Base-by-base conservation (phyloP, 352 stramenopile genomes). In the Elongisporangium senticosum region DNA sequence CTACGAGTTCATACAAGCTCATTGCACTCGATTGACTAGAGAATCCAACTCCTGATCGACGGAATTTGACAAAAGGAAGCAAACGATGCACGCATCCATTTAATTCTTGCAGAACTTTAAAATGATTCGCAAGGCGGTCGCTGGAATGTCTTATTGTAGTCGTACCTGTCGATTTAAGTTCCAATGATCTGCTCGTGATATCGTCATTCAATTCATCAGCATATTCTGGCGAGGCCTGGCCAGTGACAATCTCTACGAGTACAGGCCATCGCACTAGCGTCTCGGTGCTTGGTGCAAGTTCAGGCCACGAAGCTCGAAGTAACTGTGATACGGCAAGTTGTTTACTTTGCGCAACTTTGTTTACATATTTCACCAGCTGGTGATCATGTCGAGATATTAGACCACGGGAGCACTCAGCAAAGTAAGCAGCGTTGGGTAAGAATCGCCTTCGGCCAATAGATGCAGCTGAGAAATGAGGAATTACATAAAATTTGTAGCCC, bases 51-150 rank as follows among this genome's bases (percentile, higher is more conserved):
- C 21, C 53, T 51, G 14, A 2, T 17, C 39, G 23, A 26, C 43
- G 61, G 33, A 86, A 89, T 1, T 63, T 51, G 5, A 84, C 59
- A 17, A 83, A 83, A 6, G 83, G 75, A 15, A 93, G 58, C 20
- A 93, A 50, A 4, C 78, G 68, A 63, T 83, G 75, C 39, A 93
- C 71, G 0, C 71, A 58, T 21, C 69, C 55, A 28, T 93, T 93
- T 57, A 91, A 82, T 33, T 89, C 76, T 58, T 93, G 83, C 10
- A 93, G 63, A n/a, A 86, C 40, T 53, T 79, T 87, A 58, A 91
- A 93, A 8, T 75, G 67, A n/a, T 77, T 76, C 0, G 67, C 72
- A 6, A 93, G 69, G 7, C 64, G 64, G 19, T 84, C 74, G n/a
- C 83, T 66, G 3, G 33, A 47, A 8, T 50, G 13, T 10, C 49